Evolutionary conservation across 1,284 basidiomycete genomes (phyloP), one percentile per base, ranked within the genome.

Genomic region (Coniophora puteana): DNA sequence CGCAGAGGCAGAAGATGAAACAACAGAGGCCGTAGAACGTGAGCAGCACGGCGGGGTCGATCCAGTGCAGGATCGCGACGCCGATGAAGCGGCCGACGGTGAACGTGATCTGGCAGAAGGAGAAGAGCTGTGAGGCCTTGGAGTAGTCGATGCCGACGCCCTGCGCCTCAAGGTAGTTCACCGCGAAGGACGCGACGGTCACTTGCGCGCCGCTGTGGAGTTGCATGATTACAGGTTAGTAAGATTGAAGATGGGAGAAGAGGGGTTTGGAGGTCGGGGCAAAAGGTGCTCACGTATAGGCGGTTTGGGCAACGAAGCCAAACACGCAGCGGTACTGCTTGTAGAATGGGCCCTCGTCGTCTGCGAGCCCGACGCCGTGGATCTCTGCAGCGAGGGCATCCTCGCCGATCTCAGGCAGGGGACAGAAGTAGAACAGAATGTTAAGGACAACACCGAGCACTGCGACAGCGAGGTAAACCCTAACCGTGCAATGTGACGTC

Each of bases 391-490:
- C 66, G 24, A 79, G 63, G 13, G 78, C 78, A 46, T 83, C 80
- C 48, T 87, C 81, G 7, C 79, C 77, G 44, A 90, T 83, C 58
- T 91, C 87, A 16, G 87, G 88, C 7, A 91, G 69, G 43, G 75
- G 64, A 55, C 80, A 82, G 62, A 88, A 80, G 58, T 78, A 75
- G 67, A 90, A 91, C 20, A 84, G 62, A 43, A 82, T 52, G 50
- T 84, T 85, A 35, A 90, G 71, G 18, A 74, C 49, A 27, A 79
- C 42, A 2, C 83, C 83, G 21, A 86, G 71, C 17, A 72, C 76
- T 6, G 84, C 74, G 25, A 90, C 86, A 12, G 83, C 86, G 27
- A 90, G 78, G 61, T 91, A 90, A 28, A 89, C 85, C 79, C 76
- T 79, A 36, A 6, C 31, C 21, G 30, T 22, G 24, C 33, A 14